Conservation (phyloP, 805 yeast genomes). For the Lipomyces anomalus region DNA sequence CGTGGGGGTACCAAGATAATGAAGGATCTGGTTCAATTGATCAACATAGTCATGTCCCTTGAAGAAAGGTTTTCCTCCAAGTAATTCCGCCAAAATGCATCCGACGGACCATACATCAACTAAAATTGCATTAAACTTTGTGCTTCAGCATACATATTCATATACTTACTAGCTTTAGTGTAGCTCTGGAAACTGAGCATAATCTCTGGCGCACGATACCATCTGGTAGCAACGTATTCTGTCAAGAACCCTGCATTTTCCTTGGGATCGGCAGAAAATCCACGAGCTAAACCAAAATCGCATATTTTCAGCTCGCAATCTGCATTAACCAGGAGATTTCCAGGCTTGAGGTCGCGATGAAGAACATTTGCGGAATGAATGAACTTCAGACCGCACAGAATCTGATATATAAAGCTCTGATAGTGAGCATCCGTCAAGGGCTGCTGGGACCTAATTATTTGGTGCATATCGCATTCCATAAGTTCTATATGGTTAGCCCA, state of each 20-base stretch:
- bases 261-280: constrained; percentile 74
- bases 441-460: constrained; percentile 89
- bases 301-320: constrained; percentile 95
- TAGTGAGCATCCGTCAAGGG: constrained; percentile 91
- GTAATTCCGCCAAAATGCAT: constrained; percentile 87
- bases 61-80: constrained; percentile 87
- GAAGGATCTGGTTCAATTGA: constrained; percentile 81
- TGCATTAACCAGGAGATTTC: constrained; percentile 85
- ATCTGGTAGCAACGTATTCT: constrained; percentile 95
- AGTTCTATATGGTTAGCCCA: constrained; percentile 46
- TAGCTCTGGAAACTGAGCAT: constrained; percentile 91
- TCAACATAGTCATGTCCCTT: constrained; percentile 95
- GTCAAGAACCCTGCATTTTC: constrained; percentile 91
- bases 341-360: constrained; percentile 93
- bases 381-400: constrained; percentile 81
- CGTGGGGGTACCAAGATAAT: constrained; percentile 87
- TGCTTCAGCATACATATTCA: background rate
- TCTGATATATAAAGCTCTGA: constrained; percentile 84
- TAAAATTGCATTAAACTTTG: background rate
- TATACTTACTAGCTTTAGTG: constrained; percentile 64
- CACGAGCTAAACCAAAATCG: constrained; percentile 94
- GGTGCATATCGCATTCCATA: constrained; percentile 99
- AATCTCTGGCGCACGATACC: constrained; percentile 98
- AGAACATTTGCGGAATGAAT: constrained; percentile 89
- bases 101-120: constrained; percentile 97